Conservation (phyloP, 2,329 filamentous ascomycete genomes). For the Pseudogymnoascus sp. region DNA sequence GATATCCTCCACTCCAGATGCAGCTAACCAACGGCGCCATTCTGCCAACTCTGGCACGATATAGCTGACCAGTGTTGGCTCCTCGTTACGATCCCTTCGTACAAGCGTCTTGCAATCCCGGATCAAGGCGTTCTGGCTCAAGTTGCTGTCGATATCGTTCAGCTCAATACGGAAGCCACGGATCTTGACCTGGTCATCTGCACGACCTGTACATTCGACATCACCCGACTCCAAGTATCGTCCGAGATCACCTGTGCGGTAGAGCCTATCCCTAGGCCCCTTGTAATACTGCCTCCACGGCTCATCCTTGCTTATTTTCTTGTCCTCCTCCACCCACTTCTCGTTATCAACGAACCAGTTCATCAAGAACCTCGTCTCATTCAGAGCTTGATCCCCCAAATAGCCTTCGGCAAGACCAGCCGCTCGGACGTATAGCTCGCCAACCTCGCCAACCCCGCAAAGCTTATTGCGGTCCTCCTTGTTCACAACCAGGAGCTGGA, state of each 20-base stretch:
- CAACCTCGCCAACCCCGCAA: slow-evolving; percentile 72
- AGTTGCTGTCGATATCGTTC: slow-evolving; percentile 80
- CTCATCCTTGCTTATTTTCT: slow-evolving; percentile 60
- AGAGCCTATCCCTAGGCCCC: slow-evolving; percentile 77
- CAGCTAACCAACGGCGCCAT: slow-evolving; percentile 62
- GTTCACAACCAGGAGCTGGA: slow-evolving; percentile 79
- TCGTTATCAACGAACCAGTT: slow-evolving; percentile 30
- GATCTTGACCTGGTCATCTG: slow-evolving; percentile 90
- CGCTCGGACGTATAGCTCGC: slow-evolving; percentile 76
- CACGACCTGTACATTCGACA: slow-evolving; percentile 70
- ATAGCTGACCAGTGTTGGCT: slow-evolving; percentile 81
- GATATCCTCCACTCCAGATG: slow-evolving; percentile 45
- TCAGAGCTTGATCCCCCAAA: slow-evolving; percentile 31
- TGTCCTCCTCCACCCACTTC: slow-evolving; percentile 28
- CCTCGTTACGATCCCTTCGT: slow-evolving; percentile 74
- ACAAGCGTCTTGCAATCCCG: slow-evolving; percentile 82
- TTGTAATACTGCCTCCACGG: slow-evolving; percentile 73
- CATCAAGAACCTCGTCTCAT: slow-evolving; percentile 26
- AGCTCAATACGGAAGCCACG: slow-evolving; percentile 94
- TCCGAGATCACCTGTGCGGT: slow-evolving; percentile 81
- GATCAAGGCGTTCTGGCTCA: slow-evolving; percentile 66
- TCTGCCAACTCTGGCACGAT: slow-evolving; percentile 73
- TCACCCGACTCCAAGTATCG: slow-evolving; percentile 60
- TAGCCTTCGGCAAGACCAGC: slow-evolving; percentile 81
- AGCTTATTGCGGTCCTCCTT: slow-evolving; percentile 56